Base-by-base conservation (phyloP, 2,329 filamentous ascomycete species). In the Sporothrix brunneoviolacea region DNA sequence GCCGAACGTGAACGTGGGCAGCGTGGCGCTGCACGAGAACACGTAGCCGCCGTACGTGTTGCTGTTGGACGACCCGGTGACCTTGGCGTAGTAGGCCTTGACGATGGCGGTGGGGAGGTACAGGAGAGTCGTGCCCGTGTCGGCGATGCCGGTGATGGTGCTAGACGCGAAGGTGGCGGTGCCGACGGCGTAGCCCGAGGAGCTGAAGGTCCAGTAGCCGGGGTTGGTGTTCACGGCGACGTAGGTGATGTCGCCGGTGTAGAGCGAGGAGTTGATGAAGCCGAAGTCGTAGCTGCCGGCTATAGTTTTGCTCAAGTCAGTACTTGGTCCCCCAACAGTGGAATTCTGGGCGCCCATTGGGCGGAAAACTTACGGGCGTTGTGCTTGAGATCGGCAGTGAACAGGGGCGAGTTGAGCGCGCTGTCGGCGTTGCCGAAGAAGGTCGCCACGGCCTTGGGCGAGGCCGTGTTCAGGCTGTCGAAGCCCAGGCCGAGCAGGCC, bases 201-300 rank as follows among this genome's bases (percentile, higher is more conserved):
- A 70, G 53, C 77, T 73, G 53, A 80, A 79, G 50, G 72, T 67
- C 79, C 79, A 83, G 68, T 74, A 81, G 24, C 76, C 76, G 15
- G 74, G 64, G 53, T 62, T 65, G 56, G 61, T 70, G 62, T 75
- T 69, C 56, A 79, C 71, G 21, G 66, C 53, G 18, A 71, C 66
- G 64, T 78, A 83, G 54, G 65, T 67, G 58, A 83, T 72, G 27
- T 62, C 53, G 42, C 79, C 79, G 4, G 70, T 75, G 70, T 77
- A 80, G 59, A 74, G 74, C 54, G 65, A 64, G 16, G 52, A 57
- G 65, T 82, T 74, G 57, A 81, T 76, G 64, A 65, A 75, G 43
- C 78, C 78, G 55, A 81, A 82, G 59, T 77, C 71, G 65, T 79
- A 81, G 18, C 43, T 52, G 28, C 58, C 58, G n/a, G 55, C 42